These are phyloP conservation scores for Bryoerythrophyllum caledonicum DNA, from an alignment of 225 moss, liverwort and hornwort genomes.

Conservation along the genomic window DNA sequence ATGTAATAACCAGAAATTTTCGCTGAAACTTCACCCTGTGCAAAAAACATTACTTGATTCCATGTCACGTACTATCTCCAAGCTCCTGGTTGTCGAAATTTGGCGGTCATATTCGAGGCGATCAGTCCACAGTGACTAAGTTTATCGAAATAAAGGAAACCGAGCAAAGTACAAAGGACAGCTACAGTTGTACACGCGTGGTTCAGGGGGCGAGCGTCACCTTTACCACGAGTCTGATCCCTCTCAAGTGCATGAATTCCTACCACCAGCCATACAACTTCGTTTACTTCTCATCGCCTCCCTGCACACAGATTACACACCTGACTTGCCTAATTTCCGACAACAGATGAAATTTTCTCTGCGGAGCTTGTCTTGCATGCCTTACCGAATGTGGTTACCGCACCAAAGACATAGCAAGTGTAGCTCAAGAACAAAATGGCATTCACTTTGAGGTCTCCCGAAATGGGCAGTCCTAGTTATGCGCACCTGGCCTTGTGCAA, in stretches of 20 bases:
- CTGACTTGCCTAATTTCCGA: conserved; percentile 20
- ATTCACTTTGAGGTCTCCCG: background rate
- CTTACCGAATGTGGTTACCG: background rate
- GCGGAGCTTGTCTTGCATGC: background rate
- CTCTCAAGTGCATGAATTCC: conserved; percentile 15
- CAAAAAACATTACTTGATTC: background rate
- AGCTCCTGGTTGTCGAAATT: background rate
- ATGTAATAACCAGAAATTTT: background rate
- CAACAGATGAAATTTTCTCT: background rate
- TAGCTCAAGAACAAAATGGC: conserved; percentile 10
- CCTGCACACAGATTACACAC: background rate
- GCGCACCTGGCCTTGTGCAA: conserved; percentile 23
- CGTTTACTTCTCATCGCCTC: conserved; percentile 11
- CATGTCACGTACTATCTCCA: background rate
- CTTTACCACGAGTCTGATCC: conserved; percentile 23
- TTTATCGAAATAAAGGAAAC: background rate
- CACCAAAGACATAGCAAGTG: conserved; percentile 8
- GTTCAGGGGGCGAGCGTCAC: conserved; percentile 9
- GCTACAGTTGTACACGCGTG: conserved; percentile 7
- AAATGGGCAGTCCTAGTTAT: conserved; percentile 21
- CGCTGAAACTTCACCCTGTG: conserved; percentile 9
- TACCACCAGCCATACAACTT: conserved; percentile 21
- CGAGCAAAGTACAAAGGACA: conserved; percentile 23
- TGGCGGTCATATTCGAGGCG: conserved; percentile 1
- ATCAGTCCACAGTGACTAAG: conserved; percentile 6